Conservation (phyloP, 768 basidiomycete species). For the Agaricus subrufescens region DNA sequence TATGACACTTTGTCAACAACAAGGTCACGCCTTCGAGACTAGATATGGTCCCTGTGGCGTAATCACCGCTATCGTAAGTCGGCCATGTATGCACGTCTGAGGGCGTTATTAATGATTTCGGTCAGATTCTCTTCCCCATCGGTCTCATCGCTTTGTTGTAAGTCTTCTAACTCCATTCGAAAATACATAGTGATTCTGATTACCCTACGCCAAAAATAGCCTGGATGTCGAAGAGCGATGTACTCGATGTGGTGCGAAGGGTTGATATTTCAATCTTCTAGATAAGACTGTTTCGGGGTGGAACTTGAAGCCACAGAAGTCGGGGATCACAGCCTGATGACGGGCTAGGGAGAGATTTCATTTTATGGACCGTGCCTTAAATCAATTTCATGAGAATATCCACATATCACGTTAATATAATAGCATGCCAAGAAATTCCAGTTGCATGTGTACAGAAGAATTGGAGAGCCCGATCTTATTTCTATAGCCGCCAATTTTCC, state of each 20-base stretch:
- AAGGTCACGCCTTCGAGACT: constrained; percentile 18
- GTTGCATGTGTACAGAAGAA: background rate
- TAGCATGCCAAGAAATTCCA: background rate
- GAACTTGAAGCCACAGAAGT: too few species aligned
- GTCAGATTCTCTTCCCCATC: constrained; percentile 5
- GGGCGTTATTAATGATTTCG: background rate
- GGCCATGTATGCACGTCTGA: background rate
- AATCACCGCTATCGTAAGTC: constrained; percentile 21
- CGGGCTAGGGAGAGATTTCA: too few species aligned
- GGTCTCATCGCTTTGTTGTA: constrained; percentile 7
- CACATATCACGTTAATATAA: too few species aligned
- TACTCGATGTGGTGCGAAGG: constrained; percentile 1
- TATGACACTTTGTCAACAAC: constrained; percentile 4
- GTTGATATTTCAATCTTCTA: background rate
- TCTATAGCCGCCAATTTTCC: background rate
- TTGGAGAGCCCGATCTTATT: too few species aligned
- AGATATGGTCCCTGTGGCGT: constrained; percentile 20
- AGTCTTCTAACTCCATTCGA: background rate
- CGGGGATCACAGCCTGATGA: too few species aligned
- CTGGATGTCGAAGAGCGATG: constrained; percentile 8
- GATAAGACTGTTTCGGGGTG: background rate
- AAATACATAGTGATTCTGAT: too few species aligned
- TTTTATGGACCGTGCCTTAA: too few species aligned
- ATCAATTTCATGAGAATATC: too few species aligned
- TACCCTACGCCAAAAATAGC: background rate